A percentile compares a stretch with the other conserved stretches of the same genome.
Conservation (phyloP, 352 stramenopile genomes). For the Globisporangium echinulatum region DNA sequence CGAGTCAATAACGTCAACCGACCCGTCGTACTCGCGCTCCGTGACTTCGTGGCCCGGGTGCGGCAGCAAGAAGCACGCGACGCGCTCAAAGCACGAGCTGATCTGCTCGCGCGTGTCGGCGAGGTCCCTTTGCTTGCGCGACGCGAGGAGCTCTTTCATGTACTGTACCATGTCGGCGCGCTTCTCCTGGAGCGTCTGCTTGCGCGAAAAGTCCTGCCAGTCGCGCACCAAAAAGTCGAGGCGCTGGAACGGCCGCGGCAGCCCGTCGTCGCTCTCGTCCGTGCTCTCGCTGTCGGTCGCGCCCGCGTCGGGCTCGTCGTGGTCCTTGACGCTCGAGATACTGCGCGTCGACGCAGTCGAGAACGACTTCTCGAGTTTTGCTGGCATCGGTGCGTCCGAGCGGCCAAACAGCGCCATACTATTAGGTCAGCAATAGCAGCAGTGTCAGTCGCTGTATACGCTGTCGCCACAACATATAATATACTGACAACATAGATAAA, state of each 20-base stretch:
- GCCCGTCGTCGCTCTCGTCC: conserved; percentile 15
- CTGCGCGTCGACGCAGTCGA: conserved; percentile 33
- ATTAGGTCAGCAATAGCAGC: neutral
- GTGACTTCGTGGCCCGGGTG: conserved; percentile 96
- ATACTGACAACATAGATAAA: neutral
- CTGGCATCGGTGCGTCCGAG: conserved; percentile 22
- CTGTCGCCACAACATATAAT: neutral
- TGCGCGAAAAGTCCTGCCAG: conserved; percentile 96
- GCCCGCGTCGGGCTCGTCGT: conserved; percentile 18
- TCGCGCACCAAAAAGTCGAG: conserved; percentile 99
- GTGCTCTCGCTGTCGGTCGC: conserved; percentile 21
- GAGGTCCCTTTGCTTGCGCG: conserved; percentile 91
- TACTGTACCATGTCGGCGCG: conserved; percentile 93
- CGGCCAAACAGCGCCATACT: conserved; percentile 75
- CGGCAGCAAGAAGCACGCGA: conserved; percentile 94
- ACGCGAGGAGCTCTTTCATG: conserved; percentile 88
- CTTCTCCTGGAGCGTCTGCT: conserved; percentile 83
- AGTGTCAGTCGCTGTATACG: too few species aligned
- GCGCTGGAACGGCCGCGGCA: conserved; percentile 92
- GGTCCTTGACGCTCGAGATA: conserved; percentile 15
- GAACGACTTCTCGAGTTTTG: conserved; percentile 30
- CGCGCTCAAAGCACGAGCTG: conserved; percentile 93
- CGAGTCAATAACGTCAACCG: conserved; percentile 91
- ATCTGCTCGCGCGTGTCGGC: conserved; percentile 96
- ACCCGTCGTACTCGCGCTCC: conserved; percentile 96